phyloP scores from a whole-genome alignment of 2,329 filamentous ascomycete species.

The Chaetomium sp. region DNA sequence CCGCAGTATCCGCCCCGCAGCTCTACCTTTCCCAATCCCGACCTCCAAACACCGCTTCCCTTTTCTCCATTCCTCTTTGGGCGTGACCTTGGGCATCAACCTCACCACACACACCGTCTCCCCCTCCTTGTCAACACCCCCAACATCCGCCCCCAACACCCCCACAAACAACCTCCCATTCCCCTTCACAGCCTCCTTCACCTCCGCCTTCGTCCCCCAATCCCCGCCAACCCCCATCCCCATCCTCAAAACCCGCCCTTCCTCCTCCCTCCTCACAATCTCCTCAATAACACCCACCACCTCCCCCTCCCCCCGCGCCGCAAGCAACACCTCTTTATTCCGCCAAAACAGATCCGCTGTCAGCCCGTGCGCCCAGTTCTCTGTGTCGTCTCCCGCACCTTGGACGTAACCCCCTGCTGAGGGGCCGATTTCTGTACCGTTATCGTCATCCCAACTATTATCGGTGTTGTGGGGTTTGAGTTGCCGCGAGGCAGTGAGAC shows the following conservation, averaged over 20 bases:
- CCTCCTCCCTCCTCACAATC: slow-evolving; percentile 33
- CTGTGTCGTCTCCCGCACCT: slow-evolving; percentile 88
- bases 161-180: slow-evolving; percentile 32
- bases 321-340: slow-evolving; percentile 54
- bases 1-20: slow-evolving; percentile 78
- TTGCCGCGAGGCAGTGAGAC: too few species aligned
- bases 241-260: background rate
- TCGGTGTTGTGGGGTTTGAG: slow-evolving; percentile 55
- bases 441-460: slow-evolving; percentile 58
- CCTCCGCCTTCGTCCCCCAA: slow-evolving; percentile 8
- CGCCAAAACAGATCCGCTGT: slow-evolving; percentile 76
- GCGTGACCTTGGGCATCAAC: slow-evolving; percentile 25
- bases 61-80: slow-evolving; percentile 37
- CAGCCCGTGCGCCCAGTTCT: slow-evolving; percentile 82
- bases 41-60: slow-evolving; percentile 44
- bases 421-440: slow-evolving; percentile 50
- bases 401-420: slow-evolving; percentile 69
- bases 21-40: slow-evolving; percentile 63
- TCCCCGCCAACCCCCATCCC: too few species aligned
- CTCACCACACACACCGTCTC: slow-evolving; percentile 32
- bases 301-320: slow-evolving; percentile 55
- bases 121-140: background rate
- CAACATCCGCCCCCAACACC: slow-evolving; percentile 22
- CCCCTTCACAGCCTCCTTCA: slow-evolving; percentile 13
- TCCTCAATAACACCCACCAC: slow-evolving; percentile 43